Base-by-base conservation (phyloP, 768 basidiomycete genomes). In the Termitomyces heimii region DNA sequence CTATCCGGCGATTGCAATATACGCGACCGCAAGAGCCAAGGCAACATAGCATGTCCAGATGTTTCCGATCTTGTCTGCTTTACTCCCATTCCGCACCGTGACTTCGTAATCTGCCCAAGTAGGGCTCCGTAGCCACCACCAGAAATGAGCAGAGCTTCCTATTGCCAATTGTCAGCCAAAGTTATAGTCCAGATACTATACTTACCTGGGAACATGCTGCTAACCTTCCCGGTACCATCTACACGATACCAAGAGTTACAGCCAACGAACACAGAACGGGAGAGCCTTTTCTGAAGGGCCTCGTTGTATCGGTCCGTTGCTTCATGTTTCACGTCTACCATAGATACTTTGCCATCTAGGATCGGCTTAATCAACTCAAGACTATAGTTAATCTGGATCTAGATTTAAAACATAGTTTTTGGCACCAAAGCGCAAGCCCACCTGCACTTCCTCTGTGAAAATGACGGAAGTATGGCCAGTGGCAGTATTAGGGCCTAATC, bases 391-490 rank as follows among this genome's bases (percentile, higher is more conserved):
- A 77, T 67, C 79, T 80, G 50, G 4, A 55, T n/a, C 5, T 5
- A 39, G 34, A 44, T 22, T 26, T 47, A 18, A 51, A 45, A 34
- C n/a, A 5, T n/a, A n/a, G 14, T 13, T 28, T 4, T 24, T 48
- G 5, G 47, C 51, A 32, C 32, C 10, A 28, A 48, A 26, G 18
- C 22, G 34, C 22, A 16, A 5, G 40, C 62, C 16, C 16, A 75
- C 77, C 68, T 79, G 77, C n/a, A 68, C 60, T 60, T 81, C 79
- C 31, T 74, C 70, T 26, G 69, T 70, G 62, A 73, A 77, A 14
- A 78, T 60, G n/a, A 77, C 71, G 12, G 78, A 78, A 5, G 73
- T 75, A 61, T 78, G 73, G 1, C 77, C 79, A 29, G 77, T 76
- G 5, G 63, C 62, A 5, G 71, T 75, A 59, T 80, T 80, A 0